These are phyloP conservation scores for Monosporascus sp. DNA, from an alignment of 2,329 filamentous ascomycete genomes.

Conservation along the genomic window DNA sequence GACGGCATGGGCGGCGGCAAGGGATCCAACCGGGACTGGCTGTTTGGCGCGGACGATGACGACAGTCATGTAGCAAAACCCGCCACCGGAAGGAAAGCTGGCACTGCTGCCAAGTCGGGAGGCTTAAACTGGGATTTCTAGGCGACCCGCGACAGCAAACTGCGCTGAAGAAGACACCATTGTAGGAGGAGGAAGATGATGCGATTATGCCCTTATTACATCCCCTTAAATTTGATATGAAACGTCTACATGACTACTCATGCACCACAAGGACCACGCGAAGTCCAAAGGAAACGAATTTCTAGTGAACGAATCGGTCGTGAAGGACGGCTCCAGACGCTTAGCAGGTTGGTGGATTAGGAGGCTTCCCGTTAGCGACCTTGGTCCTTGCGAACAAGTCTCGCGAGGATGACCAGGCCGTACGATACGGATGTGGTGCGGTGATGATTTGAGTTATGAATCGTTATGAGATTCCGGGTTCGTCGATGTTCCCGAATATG, in stretches of 20 bases:
- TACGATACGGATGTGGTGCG: too few relatives aligned
- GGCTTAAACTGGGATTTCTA: conserved; percentile 31
- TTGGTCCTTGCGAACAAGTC: background rate
- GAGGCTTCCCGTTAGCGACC: too few relatives aligned
- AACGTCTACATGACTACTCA: background rate
- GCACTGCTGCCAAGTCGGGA: conserved; percentile 15
- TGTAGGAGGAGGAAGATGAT: conserved; percentile 1
- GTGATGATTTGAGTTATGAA: too few relatives aligned
- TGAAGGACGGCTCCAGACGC: too few relatives aligned
- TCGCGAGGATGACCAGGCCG: too few relatives aligned
- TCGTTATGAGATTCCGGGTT: too few relatives aligned
- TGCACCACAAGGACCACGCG: background rate
- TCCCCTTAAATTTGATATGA: background rate
- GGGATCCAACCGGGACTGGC: conserved; percentile 51
- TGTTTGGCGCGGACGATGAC: conserved; percentile 50
- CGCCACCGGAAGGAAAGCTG: conserved; percentile 34
- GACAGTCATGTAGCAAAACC: conserved; percentile 30
- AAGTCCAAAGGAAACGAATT: background rate
- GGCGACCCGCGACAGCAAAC: conserved; percentile 14
- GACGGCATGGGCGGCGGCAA: conserved; percentile 63
- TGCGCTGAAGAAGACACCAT: conserved; percentile 9
- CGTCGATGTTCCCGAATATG: too few relatives aligned
- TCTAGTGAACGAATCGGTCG: background rate
- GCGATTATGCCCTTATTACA: conserved; percentile 3
- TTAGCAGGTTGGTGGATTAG: too few relatives aligned